Base-by-base conservation (phyloP, 2,329 filamentous ascomycete genomes). In the Fusarium foetens region DNA sequence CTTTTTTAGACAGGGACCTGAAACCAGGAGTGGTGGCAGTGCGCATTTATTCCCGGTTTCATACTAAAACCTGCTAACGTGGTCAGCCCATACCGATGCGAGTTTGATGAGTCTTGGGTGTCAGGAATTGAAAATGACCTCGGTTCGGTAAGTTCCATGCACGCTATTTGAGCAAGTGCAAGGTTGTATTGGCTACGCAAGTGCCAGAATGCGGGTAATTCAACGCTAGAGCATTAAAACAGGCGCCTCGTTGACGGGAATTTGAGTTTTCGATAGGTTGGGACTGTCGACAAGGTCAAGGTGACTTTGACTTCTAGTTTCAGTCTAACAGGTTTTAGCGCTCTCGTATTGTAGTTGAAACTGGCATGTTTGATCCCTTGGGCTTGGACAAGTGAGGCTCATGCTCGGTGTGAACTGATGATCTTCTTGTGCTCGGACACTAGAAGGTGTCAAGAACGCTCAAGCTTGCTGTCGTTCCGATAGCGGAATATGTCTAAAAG, bases 11-110 rank as follows among this genome's bases (percentile, higher is more conserved):
- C 19, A 16, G 21, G 51, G 19, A 69, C 66, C 66, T 68, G 66
- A 68, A 69, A 68, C 65, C 6, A 23, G 38, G 36, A 21, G 21
- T 11, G 39, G 57, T 68, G 64, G 23, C 33, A 63, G 49, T 36
- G 31, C 58, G 41, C 46, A 61, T 51, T 45, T 45, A 58, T 68
- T 68, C 38, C 64, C 57, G 48, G 65, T 68, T 49, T 62, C 48
- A 63, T 11, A 43, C 41, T 27, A 63, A 65, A 59, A 36, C n/a
- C 14, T 31, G 16, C 29, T 55, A 63, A 16, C 13, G 6, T 41
- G 42, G 23, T 31, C 21, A 35, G 23, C 14, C 64, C 38, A 53
- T 63, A 2, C 13, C 42, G 5, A 2, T 52, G 36, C 7, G 1
- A 23, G 57, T 39, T 43, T 45, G 48, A 27, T 12, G 25, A 8